phyloP scores from a whole-genome alignment of 163 green algal genomes.

The Scenedesmus sp. region DNA sequence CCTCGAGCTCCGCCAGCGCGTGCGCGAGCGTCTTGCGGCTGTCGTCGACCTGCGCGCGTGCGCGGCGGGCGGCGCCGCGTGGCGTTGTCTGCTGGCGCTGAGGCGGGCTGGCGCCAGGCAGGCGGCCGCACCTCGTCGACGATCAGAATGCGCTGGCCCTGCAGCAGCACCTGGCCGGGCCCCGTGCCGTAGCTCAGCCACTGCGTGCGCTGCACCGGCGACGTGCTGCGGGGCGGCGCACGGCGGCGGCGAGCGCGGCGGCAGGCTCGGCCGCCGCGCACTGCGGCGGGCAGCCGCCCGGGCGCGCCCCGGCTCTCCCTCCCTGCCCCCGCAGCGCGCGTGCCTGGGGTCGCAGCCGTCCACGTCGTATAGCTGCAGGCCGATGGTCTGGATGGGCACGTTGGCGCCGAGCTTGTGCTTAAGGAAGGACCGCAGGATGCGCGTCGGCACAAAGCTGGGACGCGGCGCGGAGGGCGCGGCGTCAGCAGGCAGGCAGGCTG shows the following conservation, averaged over 20 bases:
- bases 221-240: no score
- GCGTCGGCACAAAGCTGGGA: constrained; percentile 25
- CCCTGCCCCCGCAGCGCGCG: no score
- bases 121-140: constrained; percentile 52
- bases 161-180: constrained; percentile 35
- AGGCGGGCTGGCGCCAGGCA: no score
- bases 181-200: constrained; percentile 36
- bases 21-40: constrained; percentile 47
- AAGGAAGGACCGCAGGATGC: constrained; percentile 19
- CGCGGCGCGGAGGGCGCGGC: no score
- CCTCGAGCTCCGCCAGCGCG: constrained; percentile 45
- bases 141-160: constrained; percentile 53
- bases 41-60: constrained; percentile 51
- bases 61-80: no score
- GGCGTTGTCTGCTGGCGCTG: no score
- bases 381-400: constrained; percentile 23
- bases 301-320: no score
- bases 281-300: no score
- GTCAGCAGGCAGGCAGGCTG: no score
- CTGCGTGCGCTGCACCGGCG: constrained; percentile 37
- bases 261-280: no score
- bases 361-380: background rate
- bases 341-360: no score
- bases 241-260: no score
- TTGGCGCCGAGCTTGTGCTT: constrained; percentile 11